Percentiles rank a stretch among this genome's conserved stretches.
Evolutionary conservation across 2,329 filamentous ascomycete species (phyloP).

Genomic region (Beauveria asiatica): DNA sequence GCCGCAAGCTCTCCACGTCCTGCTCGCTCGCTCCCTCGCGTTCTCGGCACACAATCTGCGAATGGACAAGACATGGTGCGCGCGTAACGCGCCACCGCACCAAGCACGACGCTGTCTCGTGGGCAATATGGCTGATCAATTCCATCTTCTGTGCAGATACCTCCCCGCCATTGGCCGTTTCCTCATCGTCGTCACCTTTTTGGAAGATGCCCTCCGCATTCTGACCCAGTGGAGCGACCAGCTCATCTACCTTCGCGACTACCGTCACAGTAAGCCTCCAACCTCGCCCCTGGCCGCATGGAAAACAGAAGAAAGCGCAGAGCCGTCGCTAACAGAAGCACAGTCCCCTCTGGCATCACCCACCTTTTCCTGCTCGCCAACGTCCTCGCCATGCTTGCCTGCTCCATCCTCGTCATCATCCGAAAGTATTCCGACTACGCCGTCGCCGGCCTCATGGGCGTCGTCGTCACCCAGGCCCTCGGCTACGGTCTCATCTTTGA

Average conservation of each 20-base stretch:
- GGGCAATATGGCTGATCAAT: constrained; percentile 13
- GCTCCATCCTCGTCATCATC: constrained; percentile 79
- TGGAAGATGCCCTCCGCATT: constrained; percentile 93
- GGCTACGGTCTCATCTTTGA: constrained; percentile 98
- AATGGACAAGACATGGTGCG: not conserved
- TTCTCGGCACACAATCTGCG: too few species aligned
- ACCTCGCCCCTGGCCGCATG: not conserved
- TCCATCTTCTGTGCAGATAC: constrained; percentile 49
- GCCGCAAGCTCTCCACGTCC: not conserved
- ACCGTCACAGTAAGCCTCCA: constrained; percentile 70
- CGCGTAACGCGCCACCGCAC: not conserved
- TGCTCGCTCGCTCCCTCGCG: too few species aligned
- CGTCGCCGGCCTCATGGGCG: constrained; percentile 78
- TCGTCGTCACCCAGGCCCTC: constrained; percentile 87
- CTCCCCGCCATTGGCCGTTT: constrained; percentile 93
- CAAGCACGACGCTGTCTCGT: not conserved
- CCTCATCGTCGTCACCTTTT: constrained; percentile 94
- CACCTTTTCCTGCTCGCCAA: constrained; percentile 90
- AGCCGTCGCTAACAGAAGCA: constrained; percentile 15
- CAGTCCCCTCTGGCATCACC: constrained; percentile 81
- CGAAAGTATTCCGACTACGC: constrained; percentile 92
- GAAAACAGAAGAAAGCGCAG: too few species aligned
- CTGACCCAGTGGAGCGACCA: constrained; percentile 97
- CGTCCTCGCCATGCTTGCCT: constrained; percentile 76
- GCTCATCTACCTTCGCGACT: constrained; percentile 84